Evolutionary conservation across 2,329 filamentous ascomycete genomes (phyloP), one percentile per base, ranked within the genome.

Genomic region (Ambrosiella xylebori): DNA sequence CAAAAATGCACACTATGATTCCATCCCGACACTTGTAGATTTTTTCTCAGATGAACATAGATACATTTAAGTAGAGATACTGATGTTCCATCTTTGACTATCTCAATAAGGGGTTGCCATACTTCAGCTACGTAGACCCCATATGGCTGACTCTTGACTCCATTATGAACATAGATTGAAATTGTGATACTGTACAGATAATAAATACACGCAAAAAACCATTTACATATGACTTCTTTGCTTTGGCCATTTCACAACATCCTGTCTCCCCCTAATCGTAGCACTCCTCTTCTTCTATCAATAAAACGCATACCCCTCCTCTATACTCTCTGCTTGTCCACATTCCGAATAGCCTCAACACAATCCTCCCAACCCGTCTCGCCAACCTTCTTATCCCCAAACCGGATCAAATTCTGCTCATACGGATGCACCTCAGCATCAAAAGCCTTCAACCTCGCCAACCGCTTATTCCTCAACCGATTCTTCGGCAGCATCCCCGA

Each of bases 401-500:
- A 85, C 68, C 79, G 80, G 55, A 96, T 71, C 62, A 97, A 72
- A 67, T 98, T 98, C 70, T 84, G 71, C 78, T 87, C 86, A 70
- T 96, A 97, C 44, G 93, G 94, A 74, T 98, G 90, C 27, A 82
- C 81, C 44, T 81, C 76, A n/a, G 91, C 89, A 73, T 98, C 94
- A 70, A 96, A 98, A 5, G 87, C 90, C 80, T 97, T 98, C 68
- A 98, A 73, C 64, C 93, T 77, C 41, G 84, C 88, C 73, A 98
- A 73, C 63, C 94, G 75, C 75, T 88, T 86, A 69, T 96, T 89
- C 65, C 91, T 76, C 67, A 98, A 73, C 66, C 90, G 76, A 73
- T 98, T 98, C 80, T 98, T 98, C 57, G 93, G 93, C 71, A 98
- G 72, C 93, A 98, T 98, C 54, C 94, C 94, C 68, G 86, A 85